A percentile compares a stretch with the other conserved stretches of the same genome.
Evolutionary conservation across 179 eudicot genomes (phyloP).

Genomic region (Spinacia oleracea): DNA sequence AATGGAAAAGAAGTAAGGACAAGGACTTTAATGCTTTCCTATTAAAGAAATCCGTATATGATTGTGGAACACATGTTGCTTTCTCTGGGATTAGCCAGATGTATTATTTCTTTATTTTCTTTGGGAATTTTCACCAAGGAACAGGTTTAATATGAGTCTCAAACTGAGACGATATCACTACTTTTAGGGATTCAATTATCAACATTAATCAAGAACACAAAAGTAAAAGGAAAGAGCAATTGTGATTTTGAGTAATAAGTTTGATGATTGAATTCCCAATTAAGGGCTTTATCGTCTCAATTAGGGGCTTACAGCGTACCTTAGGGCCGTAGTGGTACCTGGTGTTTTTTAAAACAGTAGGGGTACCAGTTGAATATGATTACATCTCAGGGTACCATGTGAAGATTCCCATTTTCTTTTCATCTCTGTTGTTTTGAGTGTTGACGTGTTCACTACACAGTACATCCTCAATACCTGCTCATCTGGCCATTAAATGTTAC

Average conservation of each 20-base stretch:
- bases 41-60: background rate
- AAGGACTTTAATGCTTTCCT: constrained; percentile 34
- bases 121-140: background rate
- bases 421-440: background rate
- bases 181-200: background rate
- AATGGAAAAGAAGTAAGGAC: constrained; percentile 79
- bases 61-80: background rate
- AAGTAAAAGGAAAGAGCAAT: background rate
- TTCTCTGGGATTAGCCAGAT: background rate
- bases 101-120: background rate
- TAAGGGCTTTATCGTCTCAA: background rate
- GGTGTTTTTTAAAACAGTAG: background rate
- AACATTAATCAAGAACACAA: background rate
- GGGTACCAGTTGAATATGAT: background rate
- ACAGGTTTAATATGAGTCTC: background rate
- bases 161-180: background rate
- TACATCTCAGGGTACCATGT: background rate
- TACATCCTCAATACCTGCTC: background rate
- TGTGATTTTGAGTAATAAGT: background rate
- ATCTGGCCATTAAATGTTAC: background rate
- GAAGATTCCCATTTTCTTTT: background rate
- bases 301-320: background rate
- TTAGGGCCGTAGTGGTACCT: background rate
- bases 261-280: background rate
- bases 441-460: background rate